These are phyloP conservation scores for Sphagnum fallax DNA, from an alignment of 228 moss, liverwort and hornwort genomes.

Conservation along the genomic window DNA sequence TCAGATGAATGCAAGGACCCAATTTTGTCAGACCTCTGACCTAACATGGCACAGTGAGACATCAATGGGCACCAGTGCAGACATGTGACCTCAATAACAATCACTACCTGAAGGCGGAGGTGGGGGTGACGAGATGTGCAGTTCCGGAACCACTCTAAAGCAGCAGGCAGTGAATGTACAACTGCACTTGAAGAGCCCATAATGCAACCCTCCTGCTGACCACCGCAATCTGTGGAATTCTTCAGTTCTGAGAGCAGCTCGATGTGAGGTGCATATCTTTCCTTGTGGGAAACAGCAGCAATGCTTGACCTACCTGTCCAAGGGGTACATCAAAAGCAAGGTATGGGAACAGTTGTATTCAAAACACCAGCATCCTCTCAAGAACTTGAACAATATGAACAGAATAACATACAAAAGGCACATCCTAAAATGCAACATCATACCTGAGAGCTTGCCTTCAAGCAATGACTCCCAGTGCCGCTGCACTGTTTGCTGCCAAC, in stretches of 20 bases:
- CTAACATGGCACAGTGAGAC: background rate
- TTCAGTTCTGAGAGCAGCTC: constrained; percentile 52
- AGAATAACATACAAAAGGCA: too few relatives aligned
- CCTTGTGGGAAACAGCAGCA: constrained; percentile 38
- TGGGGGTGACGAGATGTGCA: constrained; percentile 78
- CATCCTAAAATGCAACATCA: background rate
- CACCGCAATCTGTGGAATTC: constrained; percentile 14
- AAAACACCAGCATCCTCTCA: too few relatives aligned
- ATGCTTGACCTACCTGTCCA: constrained; percentile 36
- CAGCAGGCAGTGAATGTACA: constrained; percentile 68
- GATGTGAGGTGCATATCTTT: constrained; percentile 25
- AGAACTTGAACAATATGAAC: too few relatives aligned
- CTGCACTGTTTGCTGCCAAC: constrained; percentile 80
- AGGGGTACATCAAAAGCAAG: constrained; percentile 1
- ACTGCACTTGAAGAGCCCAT: constrained; percentile 74
- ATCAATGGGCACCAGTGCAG: too few relatives aligned
- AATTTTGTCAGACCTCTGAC: too few relatives aligned
- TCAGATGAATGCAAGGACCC: background rate
- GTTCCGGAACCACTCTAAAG: constrained; percentile 76
- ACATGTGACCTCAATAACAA: too few relatives aligned
- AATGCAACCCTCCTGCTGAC: constrained; percentile 10
- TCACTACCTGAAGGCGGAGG: constrained; percentile 75
- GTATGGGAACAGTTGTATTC: too few relatives aligned
- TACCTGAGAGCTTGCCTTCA: constrained; percentile 56
- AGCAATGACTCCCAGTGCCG: constrained; percentile 71